Evolutionary conservation across 139 green algal genomes (phyloP).

Genomic region (Marvania coccoides): DNA sequence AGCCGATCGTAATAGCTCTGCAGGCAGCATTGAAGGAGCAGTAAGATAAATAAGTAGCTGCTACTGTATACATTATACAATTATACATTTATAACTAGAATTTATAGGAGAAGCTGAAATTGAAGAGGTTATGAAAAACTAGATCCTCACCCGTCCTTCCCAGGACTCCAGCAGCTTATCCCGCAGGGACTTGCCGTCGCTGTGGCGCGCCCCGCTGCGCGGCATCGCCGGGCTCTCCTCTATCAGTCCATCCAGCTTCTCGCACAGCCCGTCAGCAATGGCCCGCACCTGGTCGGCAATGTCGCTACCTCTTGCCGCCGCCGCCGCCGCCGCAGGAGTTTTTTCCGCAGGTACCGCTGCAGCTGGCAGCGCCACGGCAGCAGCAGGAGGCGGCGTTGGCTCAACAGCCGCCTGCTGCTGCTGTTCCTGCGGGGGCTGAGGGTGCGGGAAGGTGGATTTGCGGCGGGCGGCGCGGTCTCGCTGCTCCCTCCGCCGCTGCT

Average conservation of each 20-base stretch:
- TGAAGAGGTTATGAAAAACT: background rate
- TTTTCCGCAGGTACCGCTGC: background rate
- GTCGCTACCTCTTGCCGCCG: background rate
- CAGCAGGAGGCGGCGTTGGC: too few species aligned
- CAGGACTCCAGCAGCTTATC: constrained; percentile 27
- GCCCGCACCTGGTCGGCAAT: constrained; percentile 10
- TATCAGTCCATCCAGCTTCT: constrained; percentile 14
- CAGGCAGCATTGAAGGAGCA: background rate
- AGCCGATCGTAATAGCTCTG: constrained; percentile 10
- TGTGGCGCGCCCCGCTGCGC: background rate
- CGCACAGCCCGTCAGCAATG: constrained; percentile 15
- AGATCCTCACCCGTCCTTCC: constrained; percentile 6
- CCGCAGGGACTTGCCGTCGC: constrained; percentile 2
- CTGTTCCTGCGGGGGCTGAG: background rate
- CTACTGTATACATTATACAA: background rate
- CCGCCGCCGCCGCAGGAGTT: background rate
- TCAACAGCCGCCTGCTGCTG: background rate
- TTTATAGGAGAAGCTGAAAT: background rate
- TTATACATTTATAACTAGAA: background rate
- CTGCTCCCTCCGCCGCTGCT: background rate
- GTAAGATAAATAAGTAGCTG: too few species aligned
- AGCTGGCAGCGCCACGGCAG: too few species aligned
- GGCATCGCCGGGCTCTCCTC: constrained; percentile 3
- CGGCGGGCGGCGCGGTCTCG: background rate
- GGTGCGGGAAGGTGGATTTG: background rate